Evolutionary conservation across 106 monocot species (phyloP).

Genomic region (Allium fistulosum): DNA sequence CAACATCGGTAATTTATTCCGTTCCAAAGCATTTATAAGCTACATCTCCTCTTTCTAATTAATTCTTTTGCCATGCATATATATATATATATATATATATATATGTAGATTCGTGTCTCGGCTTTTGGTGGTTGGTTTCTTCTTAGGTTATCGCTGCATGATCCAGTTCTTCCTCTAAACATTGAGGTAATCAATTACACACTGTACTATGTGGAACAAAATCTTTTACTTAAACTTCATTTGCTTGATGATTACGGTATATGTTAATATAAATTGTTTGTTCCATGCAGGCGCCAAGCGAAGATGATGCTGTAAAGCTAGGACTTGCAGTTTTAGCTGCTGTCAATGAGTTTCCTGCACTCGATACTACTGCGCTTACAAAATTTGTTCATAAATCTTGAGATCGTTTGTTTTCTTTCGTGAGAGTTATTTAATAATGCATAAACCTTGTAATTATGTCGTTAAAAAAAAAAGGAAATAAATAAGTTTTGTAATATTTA

Average conservation of each 20-base stretch:
- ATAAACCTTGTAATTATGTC: not conserved
- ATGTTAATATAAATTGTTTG: not conserved
- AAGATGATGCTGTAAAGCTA: conserved; percentile 74
- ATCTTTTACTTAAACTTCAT: not conserved
- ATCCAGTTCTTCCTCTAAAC: conserved; percentile 96
- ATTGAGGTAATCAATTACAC: conserved; percentile 52
- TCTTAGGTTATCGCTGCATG: conserved; percentile 86
- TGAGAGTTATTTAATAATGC: not conserved
- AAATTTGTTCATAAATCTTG: conserved; percentile 44
- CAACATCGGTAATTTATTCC: not conserved
- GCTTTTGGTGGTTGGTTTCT: conserved; percentile 98
- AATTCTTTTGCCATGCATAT: not conserved
- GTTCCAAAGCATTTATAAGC: not conserved
- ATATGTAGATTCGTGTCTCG: conserved; percentile 72
- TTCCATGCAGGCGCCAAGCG: conserved; percentile 53
- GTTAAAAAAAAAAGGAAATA: too few species aligned
- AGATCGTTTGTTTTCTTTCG: not conserved
- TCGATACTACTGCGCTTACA: conserved; percentile 60
- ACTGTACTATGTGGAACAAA: not conserved
- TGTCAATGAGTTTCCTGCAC: conserved; percentile 65
- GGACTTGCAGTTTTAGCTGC: conserved; percentile 55
- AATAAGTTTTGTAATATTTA: too few species aligned
- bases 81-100: not conserved
- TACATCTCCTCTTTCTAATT: not conserved
- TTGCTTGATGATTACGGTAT: not conserved